A percentile compares a stretch with the other conserved stretches of the same genome.
Conservation (phyloP, 257 asterid genomes). For the Scutellaria barbata region DNA sequence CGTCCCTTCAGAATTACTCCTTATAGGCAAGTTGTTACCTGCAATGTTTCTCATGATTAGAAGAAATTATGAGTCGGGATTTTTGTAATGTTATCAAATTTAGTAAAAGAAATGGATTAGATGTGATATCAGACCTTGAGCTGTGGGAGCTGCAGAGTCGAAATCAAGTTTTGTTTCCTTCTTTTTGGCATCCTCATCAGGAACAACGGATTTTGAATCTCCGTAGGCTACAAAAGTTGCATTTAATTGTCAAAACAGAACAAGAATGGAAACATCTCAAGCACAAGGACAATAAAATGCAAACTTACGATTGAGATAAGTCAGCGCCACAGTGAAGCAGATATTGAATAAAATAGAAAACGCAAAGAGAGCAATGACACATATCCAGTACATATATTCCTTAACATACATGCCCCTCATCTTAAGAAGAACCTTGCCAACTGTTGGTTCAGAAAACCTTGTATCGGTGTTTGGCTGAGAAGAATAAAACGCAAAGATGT, state of each 20-base stretch:
- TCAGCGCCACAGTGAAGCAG: slow-evolving; percentile 67
- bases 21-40: slow-evolving; percentile 53
- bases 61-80: too few species aligned
- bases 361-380: slow-evolving; percentile 75
- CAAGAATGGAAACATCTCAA: slow-evolving; percentile 9
- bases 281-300: slow-evolving; percentile 19
- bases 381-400: slow-evolving; percentile 85
- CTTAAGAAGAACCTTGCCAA: slow-evolving; percentile 87
- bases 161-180: slow-evolving; percentile 40
- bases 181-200: slow-evolving; percentile 49
- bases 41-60: slow-evolving; percentile 25
- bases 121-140: slow-evolving; percentile 48
- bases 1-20: slow-evolving; percentile 41
- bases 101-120: slow-evolving; percentile 1
- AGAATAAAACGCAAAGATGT: slow-evolving; percentile 21
- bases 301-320: slow-evolving; percentile 75
- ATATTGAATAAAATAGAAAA: slow-evolving; percentile 84
- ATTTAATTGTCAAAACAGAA: slow-evolving; percentile 33
- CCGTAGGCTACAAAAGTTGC: slow-evolving; percentile 64
- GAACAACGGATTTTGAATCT: slow-evolving; percentile 59
- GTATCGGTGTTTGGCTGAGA: slow-evolving; percentile 63
- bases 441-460: slow-evolving; percentile 68
- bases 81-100: background rate
- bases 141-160: slow-evolving; percentile 40
- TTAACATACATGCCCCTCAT: slow-evolving; percentile 82